Conservation (phyloP, 768 basidiomycete genomes). For the Hypholoma fasciculare region DNA sequence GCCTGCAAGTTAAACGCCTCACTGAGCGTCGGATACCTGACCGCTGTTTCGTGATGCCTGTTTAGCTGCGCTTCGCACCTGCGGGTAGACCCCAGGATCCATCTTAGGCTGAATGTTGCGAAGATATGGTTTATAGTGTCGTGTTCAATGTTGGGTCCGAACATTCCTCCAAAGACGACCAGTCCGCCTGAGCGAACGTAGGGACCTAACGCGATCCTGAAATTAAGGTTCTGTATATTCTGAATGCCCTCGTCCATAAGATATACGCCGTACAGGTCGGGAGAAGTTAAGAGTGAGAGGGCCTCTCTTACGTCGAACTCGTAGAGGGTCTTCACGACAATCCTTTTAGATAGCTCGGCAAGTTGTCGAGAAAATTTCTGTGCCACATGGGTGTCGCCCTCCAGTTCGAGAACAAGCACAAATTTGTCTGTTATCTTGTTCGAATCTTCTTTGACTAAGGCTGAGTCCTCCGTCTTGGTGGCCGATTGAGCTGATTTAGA, state of each 20-base stretch:
- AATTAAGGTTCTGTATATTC: constrained; percentile 10
- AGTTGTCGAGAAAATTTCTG: constrained; percentile 4
- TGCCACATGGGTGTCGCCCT: neutral
- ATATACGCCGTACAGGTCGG: constrained; percentile 27
- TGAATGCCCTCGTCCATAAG: constrained; percentile 27
- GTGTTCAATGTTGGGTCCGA: constrained; percentile 15
- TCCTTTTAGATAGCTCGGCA: constrained; percentile 14
- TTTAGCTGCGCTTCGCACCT: constrained; percentile 8
- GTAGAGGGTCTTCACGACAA: constrained; percentile 14
- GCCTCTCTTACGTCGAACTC: constrained; percentile 9
- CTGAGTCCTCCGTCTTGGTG: neutral
- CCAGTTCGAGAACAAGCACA: constrained; percentile 1
- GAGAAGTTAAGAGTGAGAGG: constrained; percentile 19
- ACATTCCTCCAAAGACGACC: constrained; percentile 30
- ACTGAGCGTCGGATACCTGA: constrained; percentile 11
- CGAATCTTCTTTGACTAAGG: neutral
- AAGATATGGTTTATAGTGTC: constrained; percentile 22
- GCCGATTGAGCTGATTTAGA: neutral
- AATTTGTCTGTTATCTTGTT: neutral
- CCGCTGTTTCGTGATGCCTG: constrained; percentile 10
- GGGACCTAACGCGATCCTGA: constrained; percentile 20
- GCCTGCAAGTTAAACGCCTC: constrained; percentile 12
- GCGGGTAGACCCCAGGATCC: constrained; percentile 13
- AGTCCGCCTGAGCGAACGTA: constrained; percentile 29
- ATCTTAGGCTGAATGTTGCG: constrained; percentile 17